A percentile compares a stretch with the other conserved stretches of the same genome.
Evolutionary conservation across 106 monocot species (phyloP).

Genomic region (Dendrobium chrysotoxum): DNA sequence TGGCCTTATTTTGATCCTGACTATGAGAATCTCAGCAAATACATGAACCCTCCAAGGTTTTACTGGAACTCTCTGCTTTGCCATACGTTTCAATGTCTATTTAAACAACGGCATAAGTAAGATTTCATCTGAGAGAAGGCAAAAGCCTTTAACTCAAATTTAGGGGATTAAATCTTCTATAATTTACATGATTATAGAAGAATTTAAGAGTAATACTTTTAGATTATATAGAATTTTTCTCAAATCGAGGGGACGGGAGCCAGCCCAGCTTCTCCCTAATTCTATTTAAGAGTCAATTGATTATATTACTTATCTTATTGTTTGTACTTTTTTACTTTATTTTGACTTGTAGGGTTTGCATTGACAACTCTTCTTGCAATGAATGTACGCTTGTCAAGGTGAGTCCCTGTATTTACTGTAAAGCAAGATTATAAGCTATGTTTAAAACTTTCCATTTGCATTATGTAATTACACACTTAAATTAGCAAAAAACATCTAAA

Average conservation of each 20-base stretch:
- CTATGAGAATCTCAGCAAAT: conserved; percentile 76
- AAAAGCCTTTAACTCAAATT: no score
- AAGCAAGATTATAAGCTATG: neutral
- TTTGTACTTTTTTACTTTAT: neutral
- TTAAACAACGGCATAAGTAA: no score
- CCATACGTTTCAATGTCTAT: neutral
- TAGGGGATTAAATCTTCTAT: no score
- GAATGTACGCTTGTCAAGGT: conserved; percentile 14
- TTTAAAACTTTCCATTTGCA: neutral
- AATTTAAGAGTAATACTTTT: no score
- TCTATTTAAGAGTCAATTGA: neutral
- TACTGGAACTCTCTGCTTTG: neutral
- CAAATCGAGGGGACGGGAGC: no score
- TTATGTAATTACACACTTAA: neutral
- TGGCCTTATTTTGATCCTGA: conserved; percentile 95
- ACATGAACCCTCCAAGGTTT: conserved; percentile 85
- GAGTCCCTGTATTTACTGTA: neutral
- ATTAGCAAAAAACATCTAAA: neutral
- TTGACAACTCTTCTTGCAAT: conserved; percentile 19
- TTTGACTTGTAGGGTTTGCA: conserved; percentile 17
- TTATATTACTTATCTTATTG: neutral
- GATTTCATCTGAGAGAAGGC: no score
- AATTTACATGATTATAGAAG: no score
- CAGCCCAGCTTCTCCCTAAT: no score
- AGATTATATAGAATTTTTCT: no score